phyloP scores from a whole-genome alignment of 1,284 basidiomycete genomes.

The Sanghuangporus weigelae region DNA sequence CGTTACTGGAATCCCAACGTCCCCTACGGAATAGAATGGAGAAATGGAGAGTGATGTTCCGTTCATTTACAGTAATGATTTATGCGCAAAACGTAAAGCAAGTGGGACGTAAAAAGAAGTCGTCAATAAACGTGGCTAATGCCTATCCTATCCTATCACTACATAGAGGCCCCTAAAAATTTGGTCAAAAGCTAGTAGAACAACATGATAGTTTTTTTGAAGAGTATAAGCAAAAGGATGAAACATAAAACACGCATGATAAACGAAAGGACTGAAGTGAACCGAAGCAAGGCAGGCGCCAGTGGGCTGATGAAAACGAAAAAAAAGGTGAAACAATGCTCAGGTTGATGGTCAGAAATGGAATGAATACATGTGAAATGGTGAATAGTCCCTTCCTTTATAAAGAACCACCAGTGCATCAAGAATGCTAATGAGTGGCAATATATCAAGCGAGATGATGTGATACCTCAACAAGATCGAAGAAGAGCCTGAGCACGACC shows the following conservation, averaged over 20 bases:
- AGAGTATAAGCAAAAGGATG: background rate
- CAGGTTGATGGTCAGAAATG: background rate
- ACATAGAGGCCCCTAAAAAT: too few species aligned
- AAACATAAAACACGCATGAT: background rate
- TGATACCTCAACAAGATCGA: slow-evolving; percentile 33
- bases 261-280: background rate
- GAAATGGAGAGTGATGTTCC: background rate
- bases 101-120: background rate
- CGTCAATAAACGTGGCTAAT: background rate
- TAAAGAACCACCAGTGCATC: background rate
- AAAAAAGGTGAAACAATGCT: too few species aligned
- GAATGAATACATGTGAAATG: background rate
- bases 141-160: background rate
- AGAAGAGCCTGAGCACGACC: slow-evolving; percentile 39
- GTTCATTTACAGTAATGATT: background rate
- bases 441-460: background rate
- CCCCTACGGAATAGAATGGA: background rate
- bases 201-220: background rate
- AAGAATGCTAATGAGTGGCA: too few species aligned
- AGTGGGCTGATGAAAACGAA: background rate
- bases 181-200: too few species aligned
- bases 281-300: background rate
- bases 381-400: background rate
- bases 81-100: too few species aligned
- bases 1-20: background rate